Conservation (phyloP, 2,329 filamentous ascomycete genomes). For the Paracoccidioides brasiliensis region DNA sequence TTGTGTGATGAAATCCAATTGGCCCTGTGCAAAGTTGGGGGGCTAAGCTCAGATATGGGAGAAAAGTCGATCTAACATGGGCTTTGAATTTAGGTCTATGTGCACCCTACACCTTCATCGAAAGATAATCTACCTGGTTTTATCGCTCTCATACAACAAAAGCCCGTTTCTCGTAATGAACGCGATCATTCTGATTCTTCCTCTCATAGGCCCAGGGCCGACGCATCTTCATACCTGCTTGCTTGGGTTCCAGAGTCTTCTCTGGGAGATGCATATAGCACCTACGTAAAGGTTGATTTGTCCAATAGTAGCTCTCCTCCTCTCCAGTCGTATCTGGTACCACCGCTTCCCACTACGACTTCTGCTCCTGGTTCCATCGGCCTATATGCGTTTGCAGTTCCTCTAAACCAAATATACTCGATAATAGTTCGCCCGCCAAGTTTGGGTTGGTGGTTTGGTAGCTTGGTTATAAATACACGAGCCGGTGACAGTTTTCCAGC, state of each 20-base stretch:
- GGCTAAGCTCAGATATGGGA: not conserved
- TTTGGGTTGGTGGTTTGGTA: constrained; percentile 97
- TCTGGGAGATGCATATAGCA: constrained; percentile 70
- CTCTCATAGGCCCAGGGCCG: constrained; percentile 30
- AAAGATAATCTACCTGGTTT: constrained; percentile 96
- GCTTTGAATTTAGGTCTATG: constrained; percentile 59
- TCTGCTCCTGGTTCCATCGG: constrained; percentile 58
- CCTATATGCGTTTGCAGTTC: constrained; percentile 81
- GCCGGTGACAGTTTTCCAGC: constrained; percentile 89
- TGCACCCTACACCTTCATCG: constrained; percentile 82
- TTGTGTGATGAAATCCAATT: not conserved
- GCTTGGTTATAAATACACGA: constrained; percentile 80
- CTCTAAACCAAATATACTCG: constrained; percentile 80
- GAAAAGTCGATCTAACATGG: not conserved
- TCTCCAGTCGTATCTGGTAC: constrained; percentile 78
- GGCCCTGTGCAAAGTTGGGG: too few relatives aligned
- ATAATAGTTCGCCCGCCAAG: constrained; percentile 82
- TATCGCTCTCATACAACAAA: constrained; percentile 85
- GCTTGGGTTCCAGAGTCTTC: constrained; percentile 88
- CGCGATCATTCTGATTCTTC: constrained; percentile 27
- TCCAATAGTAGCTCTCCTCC: constrained; percentile 69
- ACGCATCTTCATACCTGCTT: constrained; percentile 63
- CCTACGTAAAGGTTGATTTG: constrained; percentile 95
- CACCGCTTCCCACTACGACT: constrained; percentile 76
- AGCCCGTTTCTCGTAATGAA: constrained; percentile 33